Evolutionary conservation across 2,329 filamentous ascomycete species (phyloP).

Genomic region (Elsinoe arachidis): DNA sequence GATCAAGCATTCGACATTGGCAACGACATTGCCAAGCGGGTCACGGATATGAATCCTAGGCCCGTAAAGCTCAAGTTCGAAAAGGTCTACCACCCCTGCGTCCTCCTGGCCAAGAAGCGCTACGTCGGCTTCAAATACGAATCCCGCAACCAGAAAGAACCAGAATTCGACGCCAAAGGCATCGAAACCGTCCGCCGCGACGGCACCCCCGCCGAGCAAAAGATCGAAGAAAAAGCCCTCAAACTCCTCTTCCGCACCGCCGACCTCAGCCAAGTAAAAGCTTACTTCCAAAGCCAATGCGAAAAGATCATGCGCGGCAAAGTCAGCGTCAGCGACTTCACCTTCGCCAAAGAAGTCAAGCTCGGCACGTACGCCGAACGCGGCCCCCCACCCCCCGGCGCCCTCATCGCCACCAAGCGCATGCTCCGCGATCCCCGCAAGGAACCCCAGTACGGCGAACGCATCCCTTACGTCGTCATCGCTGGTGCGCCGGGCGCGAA

Average conservation of each 20-base stretch:
- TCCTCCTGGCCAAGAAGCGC: constrained; percentile 90
- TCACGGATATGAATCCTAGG: constrained; percentile 82
- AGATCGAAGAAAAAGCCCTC: constrained; percentile 87
- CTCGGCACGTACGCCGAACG: constrained; percentile 80
- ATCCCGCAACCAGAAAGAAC: constrained; percentile 59
- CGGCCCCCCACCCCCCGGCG: constrained; percentile 73
- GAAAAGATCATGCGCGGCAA: constrained; percentile 82
- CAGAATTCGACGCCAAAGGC: constrained; percentile 94
- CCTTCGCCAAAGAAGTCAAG: constrained; percentile 86
- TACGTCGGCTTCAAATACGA: constrained; percentile 99
- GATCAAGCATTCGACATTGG: constrained; percentile 89
- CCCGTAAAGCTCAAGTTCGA: constrained; percentile 97
- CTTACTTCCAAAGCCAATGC: constrained; percentile 84
- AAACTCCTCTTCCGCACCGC: constrained; percentile 77
- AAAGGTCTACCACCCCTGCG: constrained; percentile 94
- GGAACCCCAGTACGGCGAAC: constrained; percentile 90
- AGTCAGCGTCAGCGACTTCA: constrained; percentile 90
- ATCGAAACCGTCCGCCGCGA: constrained; percentile 96
- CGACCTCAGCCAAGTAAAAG: constrained; percentile 80
- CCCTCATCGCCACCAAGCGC: constrained; percentile 72
- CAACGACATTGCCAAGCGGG: constrained; percentile 76
- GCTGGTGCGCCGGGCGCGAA: constrained; percentile 78
- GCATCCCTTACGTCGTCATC: constrained; percentile 88
- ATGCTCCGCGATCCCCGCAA: constrained; percentile 81
- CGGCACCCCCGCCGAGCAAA: constrained; percentile 90